phyloP scores from a whole-genome alignment of 768 basidiomycete species.

The Fomitopsis pulvina region DNA sequence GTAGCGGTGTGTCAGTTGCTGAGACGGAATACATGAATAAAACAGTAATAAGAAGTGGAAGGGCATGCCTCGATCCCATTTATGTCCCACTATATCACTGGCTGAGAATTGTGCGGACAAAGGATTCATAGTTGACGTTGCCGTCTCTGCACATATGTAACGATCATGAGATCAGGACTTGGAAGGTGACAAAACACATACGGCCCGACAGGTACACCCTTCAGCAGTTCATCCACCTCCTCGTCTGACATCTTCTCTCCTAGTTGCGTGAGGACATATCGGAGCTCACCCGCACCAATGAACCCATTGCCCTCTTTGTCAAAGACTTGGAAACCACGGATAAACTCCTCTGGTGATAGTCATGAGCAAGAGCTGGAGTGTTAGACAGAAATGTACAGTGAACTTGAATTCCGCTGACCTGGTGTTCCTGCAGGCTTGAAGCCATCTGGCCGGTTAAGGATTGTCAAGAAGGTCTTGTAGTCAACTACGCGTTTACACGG shows the following conservation, averaged over 20 bases:
- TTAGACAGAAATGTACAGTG: neutral
- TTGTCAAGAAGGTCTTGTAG: conserved; percentile 85
- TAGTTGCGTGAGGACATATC: conserved; percentile 79
- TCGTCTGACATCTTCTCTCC: conserved; percentile 99
- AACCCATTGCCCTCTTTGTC: conserved; percentile 93
- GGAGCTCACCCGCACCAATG: conserved; percentile 86
- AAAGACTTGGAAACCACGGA: conserved; percentile 98
- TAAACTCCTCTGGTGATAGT: conserved; percentile 81
- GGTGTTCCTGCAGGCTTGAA: conserved; percentile 97
- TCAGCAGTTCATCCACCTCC: conserved; percentile 96
- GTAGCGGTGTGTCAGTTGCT: neutral
- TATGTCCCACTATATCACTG: conserved; percentile 41
- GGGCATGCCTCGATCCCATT: neutral
- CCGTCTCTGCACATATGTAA: conserved; percentile 61
- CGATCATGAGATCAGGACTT: neutral
- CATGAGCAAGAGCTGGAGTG: conserved; percentile 1
- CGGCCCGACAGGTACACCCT: conserved; percentile 89
- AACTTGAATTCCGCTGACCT: conserved; percentile 40
- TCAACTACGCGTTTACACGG: conserved; percentile 75
- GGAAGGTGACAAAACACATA: conserved; percentile 35
- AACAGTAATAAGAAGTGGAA: neutral
- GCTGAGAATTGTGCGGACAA: conserved; percentile 89
- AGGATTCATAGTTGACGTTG: conserved; percentile 95
- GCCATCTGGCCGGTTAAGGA: conserved; percentile 92
- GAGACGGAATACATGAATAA: neutral